Conservation (phyloP, 371 early-diverging fungal species). For the Lichtheimia ornata region DNA sequence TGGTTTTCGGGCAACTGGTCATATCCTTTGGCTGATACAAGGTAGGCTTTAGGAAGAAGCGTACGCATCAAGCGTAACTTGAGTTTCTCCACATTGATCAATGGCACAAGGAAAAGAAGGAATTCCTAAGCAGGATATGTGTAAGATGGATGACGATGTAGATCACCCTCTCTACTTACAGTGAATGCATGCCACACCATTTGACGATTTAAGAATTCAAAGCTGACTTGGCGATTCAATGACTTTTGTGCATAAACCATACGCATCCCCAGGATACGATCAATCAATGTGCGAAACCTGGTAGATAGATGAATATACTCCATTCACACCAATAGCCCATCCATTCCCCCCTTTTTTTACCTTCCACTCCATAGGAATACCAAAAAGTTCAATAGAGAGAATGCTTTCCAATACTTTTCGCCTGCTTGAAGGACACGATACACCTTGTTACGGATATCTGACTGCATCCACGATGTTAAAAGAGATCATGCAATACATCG, state of each 20-base stretch:
- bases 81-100: constrained; percentile 78
- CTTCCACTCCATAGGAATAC: constrained; percentile 83
- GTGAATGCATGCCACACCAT: constrained; percentile 95
- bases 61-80: constrained; percentile 61
- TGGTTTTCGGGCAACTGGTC: constrained; percentile 63
- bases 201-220: constrained; percentile 92
- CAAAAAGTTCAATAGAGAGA: constrained; percentile 78
- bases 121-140: constrained; percentile 67
- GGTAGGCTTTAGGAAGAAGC: constrained; percentile 57
- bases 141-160: not conserved
- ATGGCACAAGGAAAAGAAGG: constrained; percentile 82
- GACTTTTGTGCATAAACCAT: constrained; percentile 81
- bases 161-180: constrained; percentile 40
- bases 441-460: constrained; percentile 54
- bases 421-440: constrained; percentile 68
- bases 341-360: constrained; percentile 30
- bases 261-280: constrained; percentile 80
- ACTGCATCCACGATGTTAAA: constrained; percentile 20
- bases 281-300: constrained; percentile 75
- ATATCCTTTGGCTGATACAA: constrained; percentile 54
- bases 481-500: not conserved
- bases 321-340: not conserved
- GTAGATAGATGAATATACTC: too few species aligned
- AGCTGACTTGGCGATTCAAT: constrained; percentile 78
- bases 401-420: constrained; percentile 67